Evolutionary conservation across 805 yeast species (phyloP).

Genomic region (Starmerella bacillaris): DNA sequence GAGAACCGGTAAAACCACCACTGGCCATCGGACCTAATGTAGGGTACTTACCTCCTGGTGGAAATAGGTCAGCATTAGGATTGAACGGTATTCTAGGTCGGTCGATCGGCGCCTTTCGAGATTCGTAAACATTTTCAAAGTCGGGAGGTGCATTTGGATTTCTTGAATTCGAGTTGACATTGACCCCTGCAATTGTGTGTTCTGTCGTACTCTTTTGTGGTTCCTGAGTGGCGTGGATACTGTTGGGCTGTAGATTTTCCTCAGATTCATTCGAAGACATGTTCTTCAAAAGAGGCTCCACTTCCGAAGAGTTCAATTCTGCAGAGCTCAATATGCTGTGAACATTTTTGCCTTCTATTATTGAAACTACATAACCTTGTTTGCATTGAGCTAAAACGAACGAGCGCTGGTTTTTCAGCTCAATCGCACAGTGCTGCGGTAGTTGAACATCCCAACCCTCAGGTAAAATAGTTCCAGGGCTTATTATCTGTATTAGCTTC

Average conservation of each 20-base stretch:
- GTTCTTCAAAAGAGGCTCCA: too few relatives aligned
- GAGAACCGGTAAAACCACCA: constrained; percentile 11
- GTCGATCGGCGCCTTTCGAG: constrained; percentile 5
- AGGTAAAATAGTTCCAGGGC: background rate
- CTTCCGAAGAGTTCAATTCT: too few relatives aligned
- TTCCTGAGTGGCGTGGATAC: too few relatives aligned
- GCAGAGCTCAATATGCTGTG: constrained; percentile 2
- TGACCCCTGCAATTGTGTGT: too few relatives aligned
- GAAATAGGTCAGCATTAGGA: constrained; percentile 25
- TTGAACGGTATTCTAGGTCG: constrained; percentile 14
- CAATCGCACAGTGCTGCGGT: constrained; percentile 2
- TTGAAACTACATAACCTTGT: background rate
- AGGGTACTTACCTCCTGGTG: constrained; percentile 23
- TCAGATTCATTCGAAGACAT: too few relatives aligned
- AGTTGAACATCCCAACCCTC: constrained; percentile 3
- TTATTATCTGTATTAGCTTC: constrained; percentile 2
- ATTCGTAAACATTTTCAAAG: constrained; percentile 29
- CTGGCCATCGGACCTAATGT: constrained; percentile 20
- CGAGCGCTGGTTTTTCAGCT: background rate
- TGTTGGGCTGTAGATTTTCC: too few relatives aligned
- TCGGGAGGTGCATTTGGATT: constrained; percentile 24
- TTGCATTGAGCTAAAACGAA: background rate
- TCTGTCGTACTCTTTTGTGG: too few relatives aligned
- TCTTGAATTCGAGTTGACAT: constrained; percentile 3
- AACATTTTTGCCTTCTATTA: background rate